Conservation (phyloP, 108 stramenopile species). For the Asterionellopsis glacialis region DNA sequence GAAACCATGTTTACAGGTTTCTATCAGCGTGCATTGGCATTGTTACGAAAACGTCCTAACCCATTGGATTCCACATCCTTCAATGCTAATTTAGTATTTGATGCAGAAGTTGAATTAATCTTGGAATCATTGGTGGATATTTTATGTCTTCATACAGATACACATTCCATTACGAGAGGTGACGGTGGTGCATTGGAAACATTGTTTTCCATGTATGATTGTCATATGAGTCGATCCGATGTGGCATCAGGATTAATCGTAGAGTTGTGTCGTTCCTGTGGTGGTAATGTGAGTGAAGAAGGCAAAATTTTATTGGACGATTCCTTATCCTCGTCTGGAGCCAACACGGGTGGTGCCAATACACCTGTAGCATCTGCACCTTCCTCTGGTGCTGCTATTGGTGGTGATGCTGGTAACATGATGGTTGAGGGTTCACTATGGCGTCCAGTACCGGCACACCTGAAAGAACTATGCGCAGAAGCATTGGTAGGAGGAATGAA, state of each 20-base stretch:
- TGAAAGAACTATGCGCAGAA: conserved; percentile 78
- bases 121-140: conserved; percentile 83
- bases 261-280: conserved; percentile 77
- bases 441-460: conserved; percentile 71
- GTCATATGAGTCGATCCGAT: conserved; percentile 65
- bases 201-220: conserved; percentile 78
- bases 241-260: conserved; percentile 69
- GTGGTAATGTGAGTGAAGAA: conserved; percentile 68
- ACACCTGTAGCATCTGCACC: not conserved
- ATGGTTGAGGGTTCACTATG: conserved; percentile 6
- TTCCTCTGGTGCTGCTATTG: not conserved
- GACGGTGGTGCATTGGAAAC: conserved; percentile 65
- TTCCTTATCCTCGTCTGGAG: not conserved
- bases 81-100: conserved; percentile 72
- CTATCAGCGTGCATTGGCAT: conserved; percentile 73
- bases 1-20: conserved; percentile 84
- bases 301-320: conserved; percentile 35
- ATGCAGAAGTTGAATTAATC: conserved; percentile 79
- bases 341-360: not conserved
- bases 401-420: not conserved
- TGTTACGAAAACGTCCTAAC: conserved; percentile 55
- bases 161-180: conserved; percentile 26
- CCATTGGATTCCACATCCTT: conserved; percentile 57
- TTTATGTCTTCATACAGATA: conserved; percentile 54
- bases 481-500: conserved; percentile 69